Evolutionary conservation across 176 grass and related monocot species (phyloP), one percentile per base, ranked within the genome.

Genomic region (Avena eriantha): DNA sequence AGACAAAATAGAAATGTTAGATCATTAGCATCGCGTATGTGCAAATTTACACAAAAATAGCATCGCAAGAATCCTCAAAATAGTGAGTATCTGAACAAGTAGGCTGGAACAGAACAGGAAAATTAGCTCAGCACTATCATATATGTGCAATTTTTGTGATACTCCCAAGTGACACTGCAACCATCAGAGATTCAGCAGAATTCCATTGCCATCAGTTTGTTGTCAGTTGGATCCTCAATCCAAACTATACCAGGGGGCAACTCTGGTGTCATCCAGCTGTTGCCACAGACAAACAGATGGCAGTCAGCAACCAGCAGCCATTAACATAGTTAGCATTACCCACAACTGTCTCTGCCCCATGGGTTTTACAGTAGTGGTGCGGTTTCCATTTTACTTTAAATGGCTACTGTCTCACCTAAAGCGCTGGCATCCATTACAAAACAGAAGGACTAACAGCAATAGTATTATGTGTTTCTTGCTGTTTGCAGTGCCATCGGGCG

Each of bases 1-100:
- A 41, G 76, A 50, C 41, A 82, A 90, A 80, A 83, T 79, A 61
- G 78, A 68, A 47, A 83, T 83, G 80, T 69, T 47, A 85, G 80
- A 31, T 65, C 39, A 90, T 82, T 73, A 85, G 55, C 48, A 87
- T 73, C 39, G 4, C 47, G 68, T 24, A 61, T 5, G 82, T 39
- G 63, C 39, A 71, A 69, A 60, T 70, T 78, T 19, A 26, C 36
- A 33, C 18, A 8, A 50, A 83, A 50, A 83, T 69, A 51, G 45
- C 10, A 78, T 88, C 2, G 4, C 76, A 72, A 39, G 41, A 4
- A 6, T 11, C 29, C 26, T 77, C 13, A 1, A 74, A 66, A 9
- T 53, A 79, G 49, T 53, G 17, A 13, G 76, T 59, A 39, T 70
- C 45, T 78, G 34, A 79, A 48, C 24, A 64, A 63, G 39, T 16